A percentile compares a stretch with the other conserved stretches of the same genome.
These are phyloP conservation scores for Sordariomycetes sp. DNA, from an alignment of 2,329 filamentous ascomycete genomes.

Conservation along the genomic window DNA sequence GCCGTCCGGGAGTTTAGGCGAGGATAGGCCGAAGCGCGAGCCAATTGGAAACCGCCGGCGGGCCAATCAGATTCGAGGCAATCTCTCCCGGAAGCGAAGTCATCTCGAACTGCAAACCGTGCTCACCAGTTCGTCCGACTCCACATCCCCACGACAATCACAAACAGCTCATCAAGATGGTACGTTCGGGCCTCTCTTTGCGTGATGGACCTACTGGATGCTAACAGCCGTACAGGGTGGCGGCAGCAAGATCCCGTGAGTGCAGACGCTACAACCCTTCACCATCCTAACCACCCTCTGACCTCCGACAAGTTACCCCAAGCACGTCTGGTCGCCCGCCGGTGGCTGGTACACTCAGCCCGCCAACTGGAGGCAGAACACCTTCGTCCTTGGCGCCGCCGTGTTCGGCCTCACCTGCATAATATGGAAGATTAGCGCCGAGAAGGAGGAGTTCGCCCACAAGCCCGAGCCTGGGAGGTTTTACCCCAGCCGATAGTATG, in stretches of 20 bases:
- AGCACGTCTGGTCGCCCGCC: conserved; percentile 97
- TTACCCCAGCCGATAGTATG: conserved; percentile 75
- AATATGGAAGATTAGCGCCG: conserved; percentile 60
- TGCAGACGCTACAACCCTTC: conserved; percentile 8
- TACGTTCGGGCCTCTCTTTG: conserved; percentile 17
- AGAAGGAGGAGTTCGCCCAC: conserved; percentile 57
- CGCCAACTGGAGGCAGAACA: conserved; percentile 90
- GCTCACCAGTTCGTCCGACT: neutral
- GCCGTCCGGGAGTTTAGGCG: neutral
- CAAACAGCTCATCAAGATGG: conserved; percentile 36
- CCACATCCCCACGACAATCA: neutral
- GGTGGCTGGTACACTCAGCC: conserved; percentile 97
- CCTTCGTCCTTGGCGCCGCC: conserved; percentile 56
- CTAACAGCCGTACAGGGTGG: conserved; percentile 42
- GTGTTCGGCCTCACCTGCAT: conserved; percentile 55
- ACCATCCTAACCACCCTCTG: conserved; percentile 2
- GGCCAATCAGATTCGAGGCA: conserved; percentile 2
- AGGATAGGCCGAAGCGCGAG: neutral
- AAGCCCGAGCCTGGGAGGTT: conserved; percentile 68
- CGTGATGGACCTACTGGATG: neutral
- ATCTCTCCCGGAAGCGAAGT: neutral
- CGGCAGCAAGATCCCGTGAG: conserved; percentile 38
- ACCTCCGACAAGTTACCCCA: conserved; percentile 59
- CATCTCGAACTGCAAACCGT: neutral
- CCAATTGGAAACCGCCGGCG: neutral